Evolutionary conservation across 164 flowering plant species (phyloP), one percentile per base, ranked within the genome.

Genomic region (Malania oleifera): DNA sequence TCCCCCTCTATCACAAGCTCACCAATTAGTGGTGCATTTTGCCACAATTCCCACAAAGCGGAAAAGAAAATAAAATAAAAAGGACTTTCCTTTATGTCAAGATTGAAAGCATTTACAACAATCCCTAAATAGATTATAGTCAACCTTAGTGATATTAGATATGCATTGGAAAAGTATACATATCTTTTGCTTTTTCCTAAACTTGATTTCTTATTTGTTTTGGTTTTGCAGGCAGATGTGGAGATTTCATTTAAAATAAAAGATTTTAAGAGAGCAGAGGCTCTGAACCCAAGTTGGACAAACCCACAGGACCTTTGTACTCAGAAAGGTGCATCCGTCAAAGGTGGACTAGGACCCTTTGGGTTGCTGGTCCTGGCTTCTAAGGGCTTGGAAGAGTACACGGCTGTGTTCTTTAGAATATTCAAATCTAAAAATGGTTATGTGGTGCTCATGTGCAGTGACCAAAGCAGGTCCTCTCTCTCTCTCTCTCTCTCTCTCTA

Each of bases 401-500:
- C 89, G 0, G 78, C 89, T 24, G 67, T 86, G 4, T 86, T 66
- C 69, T 86, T 77, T 28, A 61, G 80, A 59, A 67, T 85, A 13
- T 81, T 83, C 79, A 83, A 69, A 64, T 55, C 27, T 45, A 56
- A 56, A 0, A 18, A 75, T 51, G 75, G 58, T 26, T 62, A 55
- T 62, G 73, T 72, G 43, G 83, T 83, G 35, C 75, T 85, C 50
- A 76, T 85, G 89, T 80, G 91, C 72, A 81, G 80, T 59, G 91
- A 85, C 60, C 83, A 77, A 55, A 85, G 82, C 80, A 81, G 78
- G 91, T 83, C 34, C 1, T 6, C 19, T n/a, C 46, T 51, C 15
- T 29, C 44, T 27, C 24, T 54, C 51, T 28, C 24, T 39, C 29
- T 27, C 18, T 14, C 4, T 58, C 25, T 12, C 15, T 6, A 4